These are phyloP conservation scores for Phytophthora constricta DNA, from an alignment of 352 stramenopile genomes.

Conservation along the genomic window DNA sequence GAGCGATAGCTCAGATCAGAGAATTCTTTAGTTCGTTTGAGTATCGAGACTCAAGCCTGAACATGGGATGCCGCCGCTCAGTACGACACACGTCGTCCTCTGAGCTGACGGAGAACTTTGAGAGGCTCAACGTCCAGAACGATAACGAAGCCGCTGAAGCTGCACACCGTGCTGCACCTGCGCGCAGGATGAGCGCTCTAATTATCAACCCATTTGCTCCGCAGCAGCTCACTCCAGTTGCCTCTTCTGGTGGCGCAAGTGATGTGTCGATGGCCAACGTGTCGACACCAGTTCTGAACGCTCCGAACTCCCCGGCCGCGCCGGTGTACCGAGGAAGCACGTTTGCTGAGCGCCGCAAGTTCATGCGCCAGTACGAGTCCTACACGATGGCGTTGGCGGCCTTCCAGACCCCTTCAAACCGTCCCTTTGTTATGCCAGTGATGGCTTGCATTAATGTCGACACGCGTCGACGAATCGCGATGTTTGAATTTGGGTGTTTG, in stretches of 20 bases:
- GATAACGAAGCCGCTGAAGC: slow-evolving; percentile 6
- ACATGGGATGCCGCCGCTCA: background rate
- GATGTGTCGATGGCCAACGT: background rate
- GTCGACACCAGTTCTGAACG: background rate
- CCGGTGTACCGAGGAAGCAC: background rate
- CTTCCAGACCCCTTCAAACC: no score
- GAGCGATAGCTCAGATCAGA: slow-evolving; percentile 4
- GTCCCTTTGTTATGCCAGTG: no score
- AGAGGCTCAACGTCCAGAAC: slow-evolving; percentile 3
- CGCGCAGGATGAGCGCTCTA: background rate
- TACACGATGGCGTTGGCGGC: no score
- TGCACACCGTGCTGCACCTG: background rate
- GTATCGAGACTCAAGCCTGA: background rate
- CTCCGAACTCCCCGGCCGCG: background rate
- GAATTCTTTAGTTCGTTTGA: slow-evolving; percentile 5
- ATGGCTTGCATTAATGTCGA: no score
- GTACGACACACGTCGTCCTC: slow-evolving; percentile 10
- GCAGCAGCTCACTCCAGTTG: background rate
- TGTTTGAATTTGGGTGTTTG: no score
- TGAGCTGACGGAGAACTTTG: slow-evolving; percentile 13
- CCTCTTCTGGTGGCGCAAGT: background rate
- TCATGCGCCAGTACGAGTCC: no score
- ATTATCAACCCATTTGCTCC: background rate
- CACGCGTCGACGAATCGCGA: no score
- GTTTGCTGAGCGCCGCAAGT: no score